Conservation (phyloP, 306 rosid genomes). For the Vigna nakashimae region DNA sequence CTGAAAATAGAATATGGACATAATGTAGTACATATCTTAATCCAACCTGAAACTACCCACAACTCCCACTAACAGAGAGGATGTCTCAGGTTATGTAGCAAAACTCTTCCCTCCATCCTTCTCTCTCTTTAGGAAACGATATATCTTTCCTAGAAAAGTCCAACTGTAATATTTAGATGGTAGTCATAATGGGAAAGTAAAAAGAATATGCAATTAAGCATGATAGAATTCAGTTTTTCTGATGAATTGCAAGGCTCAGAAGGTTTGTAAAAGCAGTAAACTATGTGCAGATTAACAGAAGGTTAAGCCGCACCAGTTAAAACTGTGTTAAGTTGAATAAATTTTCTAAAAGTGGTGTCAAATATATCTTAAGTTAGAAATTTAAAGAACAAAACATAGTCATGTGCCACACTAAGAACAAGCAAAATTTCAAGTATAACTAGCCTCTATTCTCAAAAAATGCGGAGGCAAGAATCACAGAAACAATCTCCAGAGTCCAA, state of each 20-base stretch:
- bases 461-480: conserved; percentile 24
- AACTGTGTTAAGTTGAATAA: conserved; percentile 12
- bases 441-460: conserved; percentile 15
- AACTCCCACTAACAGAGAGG: neutral
- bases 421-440: conserved; percentile 13
- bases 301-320: neutral
- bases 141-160: neutral
- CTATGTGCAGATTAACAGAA: neutral
- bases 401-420: neutral
- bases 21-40: neutral
- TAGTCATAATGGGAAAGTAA: neutral
- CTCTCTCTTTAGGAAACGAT: neutral
- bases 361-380: conserved; percentile 25
- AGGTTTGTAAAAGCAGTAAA: neutral
- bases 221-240: too few species aligned
- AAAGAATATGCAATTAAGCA: conserved; percentile 7
- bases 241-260: neutral
- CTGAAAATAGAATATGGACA: neutral
- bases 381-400: conserved; percentile 11
- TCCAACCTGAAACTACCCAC: conserved; percentile 7
- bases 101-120: neutral
- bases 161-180: conserved; percentile 2
- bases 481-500: neutral
- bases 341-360: conserved; percentile 10
- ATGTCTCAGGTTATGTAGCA: neutral